Evolutionary conservation across 2,329 filamentous ascomycete genomes (phyloP).

Genomic region (Cordyceps cicadae): DNA sequence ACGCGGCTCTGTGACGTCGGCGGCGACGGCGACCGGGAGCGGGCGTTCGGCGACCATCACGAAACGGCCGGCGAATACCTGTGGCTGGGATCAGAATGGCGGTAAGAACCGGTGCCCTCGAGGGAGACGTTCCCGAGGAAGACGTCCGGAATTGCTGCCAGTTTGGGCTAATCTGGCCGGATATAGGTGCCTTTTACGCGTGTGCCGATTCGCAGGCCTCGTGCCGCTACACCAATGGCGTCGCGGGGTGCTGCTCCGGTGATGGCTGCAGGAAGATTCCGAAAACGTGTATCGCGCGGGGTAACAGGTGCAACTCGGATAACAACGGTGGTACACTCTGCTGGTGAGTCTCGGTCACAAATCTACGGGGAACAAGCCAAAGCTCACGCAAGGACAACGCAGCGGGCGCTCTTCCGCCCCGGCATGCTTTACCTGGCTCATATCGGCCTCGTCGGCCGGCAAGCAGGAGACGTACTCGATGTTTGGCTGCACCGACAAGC

Average conservation of each 20-base stretch:
- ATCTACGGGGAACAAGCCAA: too few relatives aligned
- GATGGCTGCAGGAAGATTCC: not conserved
- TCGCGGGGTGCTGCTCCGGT: not conserved
- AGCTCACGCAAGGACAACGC: too few relatives aligned
- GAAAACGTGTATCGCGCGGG: not conserved
- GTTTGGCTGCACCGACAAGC: conserved; percentile 6
- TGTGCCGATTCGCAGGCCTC: not conserved
- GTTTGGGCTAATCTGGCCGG: not conserved
- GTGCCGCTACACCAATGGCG: not conserved
- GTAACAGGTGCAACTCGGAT: not conserved
- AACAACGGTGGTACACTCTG: not conserved
- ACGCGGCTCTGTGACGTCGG: not conserved
- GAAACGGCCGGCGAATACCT: not conserved
- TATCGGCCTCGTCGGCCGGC: not conserved
- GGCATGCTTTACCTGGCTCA: conserved; percentile 5
- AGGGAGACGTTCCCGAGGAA: too few relatives aligned
- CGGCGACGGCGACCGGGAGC: not conserved
- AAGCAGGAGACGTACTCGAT: not conserved
- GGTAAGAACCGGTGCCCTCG: not conserved
- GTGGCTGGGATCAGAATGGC: conserved; percentile 5
- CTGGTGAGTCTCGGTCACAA: not conserved
- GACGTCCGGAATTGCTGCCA: not conserved
- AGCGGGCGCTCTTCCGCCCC: conserved; percentile 1
- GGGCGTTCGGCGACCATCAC: not conserved
- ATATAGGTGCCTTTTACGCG: not conserved